Conservation (phyloP, 345 rosid species). For the Aquilaria sinensis region DNA sequence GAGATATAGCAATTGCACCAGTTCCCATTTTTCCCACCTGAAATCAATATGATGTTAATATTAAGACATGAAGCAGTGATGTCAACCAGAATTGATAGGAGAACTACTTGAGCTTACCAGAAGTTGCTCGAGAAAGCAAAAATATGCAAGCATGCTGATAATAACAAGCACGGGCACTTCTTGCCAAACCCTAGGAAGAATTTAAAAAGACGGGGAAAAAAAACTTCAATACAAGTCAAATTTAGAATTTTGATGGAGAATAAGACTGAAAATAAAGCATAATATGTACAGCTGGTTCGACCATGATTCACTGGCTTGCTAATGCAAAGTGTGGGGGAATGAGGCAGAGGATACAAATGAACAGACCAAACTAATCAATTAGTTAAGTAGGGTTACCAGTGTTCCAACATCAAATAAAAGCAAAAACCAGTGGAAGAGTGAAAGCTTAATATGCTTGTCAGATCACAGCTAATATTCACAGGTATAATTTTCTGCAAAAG, state of each 20-base stretch:
- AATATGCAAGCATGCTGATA: slow-evolving; percentile 87
- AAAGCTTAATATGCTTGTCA: too few relatives aligned
- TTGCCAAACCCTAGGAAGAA: slow-evolving; percentile 72
- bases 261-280: too few relatives aligned
- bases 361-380: too few relatives aligned
- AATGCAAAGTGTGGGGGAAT: too few relatives aligned
- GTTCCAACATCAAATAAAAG: too few relatives aligned
- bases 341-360: too few relatives aligned
- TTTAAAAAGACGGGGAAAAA: neutral
- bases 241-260: too few relatives aligned
- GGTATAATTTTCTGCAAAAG: too few relatives aligned
- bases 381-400: too few relatives aligned
- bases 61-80: neutral
- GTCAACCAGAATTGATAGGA: neutral
- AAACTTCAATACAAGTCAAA: too few relatives aligned
- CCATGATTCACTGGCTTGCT: neutral
- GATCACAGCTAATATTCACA: too few relatives aligned
- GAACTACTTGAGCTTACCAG: slow-evolving; percentile 40
- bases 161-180: slow-evolving; percentile 81
- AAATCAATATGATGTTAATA: slow-evolving; percentile 5
- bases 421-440: too few relatives aligned
- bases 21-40: slow-evolving; percentile 82
- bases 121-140: slow-evolving; percentile 93
- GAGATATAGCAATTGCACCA: slow-evolving; percentile 80
- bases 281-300: neutral